Base-by-base conservation (phyloP, 2,329 filamentous ascomycete species). In the Diaporthe helianthi region DNA sequence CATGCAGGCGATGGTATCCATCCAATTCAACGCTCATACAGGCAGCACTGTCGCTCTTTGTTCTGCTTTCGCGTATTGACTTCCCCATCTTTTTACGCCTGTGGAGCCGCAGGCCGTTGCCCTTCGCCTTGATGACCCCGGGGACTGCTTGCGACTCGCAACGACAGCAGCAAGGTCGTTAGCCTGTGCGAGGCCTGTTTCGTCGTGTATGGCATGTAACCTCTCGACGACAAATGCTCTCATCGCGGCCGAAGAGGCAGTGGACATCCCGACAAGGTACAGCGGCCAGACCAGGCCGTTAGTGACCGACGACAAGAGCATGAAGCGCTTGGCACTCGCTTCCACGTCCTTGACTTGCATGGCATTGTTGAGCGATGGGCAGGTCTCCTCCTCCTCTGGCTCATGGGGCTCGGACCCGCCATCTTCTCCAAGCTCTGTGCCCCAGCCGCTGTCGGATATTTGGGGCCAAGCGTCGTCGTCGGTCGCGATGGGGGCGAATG, bases 271-370 rank as follows among this genome's bases (percentile, higher is more conserved):
- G 9, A 83, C 79, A 13, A 82, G 80, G 67, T 84, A 86, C 4
- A 86, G 77, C 5, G 84, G 84, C 83, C 83, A 85, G 47, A 86
- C 80, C 10, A 85, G 79, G 19, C 82, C 82, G 71, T 84, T 83
- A 29, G 83, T 83, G 1, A 83, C 80, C 10, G 83, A 83, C 0
- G 81, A 83, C 8, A 86, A 76, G 5, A 83, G 81, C 81, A 86
- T 82, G 74, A 84, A 84, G 29, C 83, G 78, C 69, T 80, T 80
- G 0, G 82, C 80, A 51, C 81, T 79, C 53, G 80, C 78, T 9
- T 79, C 78, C 17, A 75, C 73, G 44, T 75, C 75, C 19, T 73
- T 76, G 1, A 78, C 78, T 38, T 80, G 77, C 8, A 79, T 80
- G 3, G 81, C 79, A 54, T 84, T 80, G 33, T 82, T 76, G 13